Conservation (phyloP, 306 rosid genomes). For the Casuarina glauca region DNA sequence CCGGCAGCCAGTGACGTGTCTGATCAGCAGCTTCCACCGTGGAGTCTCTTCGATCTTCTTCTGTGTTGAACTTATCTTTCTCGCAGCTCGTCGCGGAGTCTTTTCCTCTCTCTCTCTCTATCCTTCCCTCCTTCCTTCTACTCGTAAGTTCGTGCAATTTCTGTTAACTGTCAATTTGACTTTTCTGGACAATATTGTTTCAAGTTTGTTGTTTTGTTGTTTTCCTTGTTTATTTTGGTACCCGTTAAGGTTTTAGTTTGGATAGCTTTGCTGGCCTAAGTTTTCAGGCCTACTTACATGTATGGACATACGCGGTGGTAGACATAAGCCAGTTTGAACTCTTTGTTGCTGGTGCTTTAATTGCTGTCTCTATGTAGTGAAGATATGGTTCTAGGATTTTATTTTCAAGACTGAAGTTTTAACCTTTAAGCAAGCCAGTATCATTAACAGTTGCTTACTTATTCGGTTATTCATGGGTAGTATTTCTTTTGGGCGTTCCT, state of each 20-base stretch:
- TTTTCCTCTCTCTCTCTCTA: background rate
- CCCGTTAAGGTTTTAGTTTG: background rate
- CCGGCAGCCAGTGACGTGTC: background rate
- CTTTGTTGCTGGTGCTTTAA: background rate
- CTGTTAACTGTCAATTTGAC: no score
- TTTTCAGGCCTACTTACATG: background rate
- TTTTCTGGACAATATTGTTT: background rate
- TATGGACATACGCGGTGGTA: background rate
- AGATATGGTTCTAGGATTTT: background rate
- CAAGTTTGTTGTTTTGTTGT: background rate
- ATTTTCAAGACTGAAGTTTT: background rate
- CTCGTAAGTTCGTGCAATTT: conserved; percentile 10
- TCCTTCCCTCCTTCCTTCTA: background rate
- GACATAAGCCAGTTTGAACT: background rate
- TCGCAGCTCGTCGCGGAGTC: background rate
- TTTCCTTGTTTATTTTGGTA: background rate
- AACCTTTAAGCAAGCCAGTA: background rate
- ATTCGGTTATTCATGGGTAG: background rate
- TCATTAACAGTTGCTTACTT: background rate
- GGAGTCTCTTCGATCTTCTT: background rate
- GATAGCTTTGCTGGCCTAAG: background rate
- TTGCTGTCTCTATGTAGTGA: background rate
- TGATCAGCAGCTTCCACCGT: background rate
- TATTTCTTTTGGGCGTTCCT: background rate
- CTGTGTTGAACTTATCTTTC: no score